phyloP scores from a whole-genome alignment of 495 filamentous ascomycete species.

The Penicillium paxilli region DNA sequence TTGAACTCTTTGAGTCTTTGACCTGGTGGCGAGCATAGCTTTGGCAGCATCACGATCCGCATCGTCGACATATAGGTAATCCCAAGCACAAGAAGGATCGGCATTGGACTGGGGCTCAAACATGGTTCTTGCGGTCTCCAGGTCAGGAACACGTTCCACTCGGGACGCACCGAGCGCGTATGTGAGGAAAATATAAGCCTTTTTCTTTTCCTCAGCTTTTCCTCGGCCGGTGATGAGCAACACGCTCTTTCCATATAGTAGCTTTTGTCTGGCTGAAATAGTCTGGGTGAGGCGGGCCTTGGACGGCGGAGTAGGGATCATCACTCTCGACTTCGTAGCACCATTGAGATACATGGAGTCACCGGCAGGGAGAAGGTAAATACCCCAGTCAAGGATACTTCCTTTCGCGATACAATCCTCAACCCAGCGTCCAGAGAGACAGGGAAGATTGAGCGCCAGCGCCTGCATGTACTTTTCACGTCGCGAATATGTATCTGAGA shows the following conservation, averaged over 20 bases:
- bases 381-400: constrained; percentile 67
- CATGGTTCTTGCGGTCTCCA: constrained; percentile 59
- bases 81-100: constrained; percentile 52
- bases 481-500: constrained; percentile 85
- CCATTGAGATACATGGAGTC: constrained; percentile 74
- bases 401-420: constrained; percentile 64
- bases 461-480: constrained; percentile 94
- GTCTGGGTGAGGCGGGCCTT: constrained; percentile 57
- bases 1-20: constrained; percentile 9
- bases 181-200: constrained; percentile 71
- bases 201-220: constrained; percentile 61
- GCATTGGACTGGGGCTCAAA: constrained; percentile 46
- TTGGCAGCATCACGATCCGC: constrained; percentile 50
- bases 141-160: constrained; percentile 62
- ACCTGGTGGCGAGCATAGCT: constrained; percentile 31
- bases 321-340: constrained; percentile 70
- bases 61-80: constrained; percentile 80
- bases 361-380: constrained; percentile 85
- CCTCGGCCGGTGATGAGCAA: constrained; percentile 73
- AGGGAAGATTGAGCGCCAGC: constrained; percentile 85
- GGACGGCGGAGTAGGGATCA: constrained; percentile 58
- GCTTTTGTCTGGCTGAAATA: constrained; percentile 54
- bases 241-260: constrained; percentile 67
- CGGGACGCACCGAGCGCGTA: constrained; percentile 71
- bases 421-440: constrained; percentile 79